A percentile compares a stretch with the other conserved stretches of the same genome.
Evolutionary conservation across 2,329 filamentous ascomycete genomes (phyloP).

Genomic region (Pseudonectria buxi): DNA sequence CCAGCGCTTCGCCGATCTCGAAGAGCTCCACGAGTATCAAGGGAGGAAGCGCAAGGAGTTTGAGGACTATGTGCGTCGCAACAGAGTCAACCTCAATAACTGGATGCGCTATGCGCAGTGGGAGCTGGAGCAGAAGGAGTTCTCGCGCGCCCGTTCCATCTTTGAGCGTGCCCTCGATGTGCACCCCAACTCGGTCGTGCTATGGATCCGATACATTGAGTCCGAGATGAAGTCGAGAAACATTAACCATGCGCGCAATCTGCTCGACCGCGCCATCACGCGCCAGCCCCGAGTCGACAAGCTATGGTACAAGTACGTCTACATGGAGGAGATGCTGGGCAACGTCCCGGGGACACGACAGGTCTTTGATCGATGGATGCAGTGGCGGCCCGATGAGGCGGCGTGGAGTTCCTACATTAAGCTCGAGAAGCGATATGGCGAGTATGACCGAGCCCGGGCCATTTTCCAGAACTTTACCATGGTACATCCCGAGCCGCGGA

Average conservation of each 20-base stretch:
- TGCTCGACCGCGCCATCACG: conserved; percentile 90
- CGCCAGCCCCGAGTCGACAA: conserved; percentile 89
- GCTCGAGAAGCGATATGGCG: conserved; percentile 88
- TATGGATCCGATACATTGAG: conserved; percentile 94
- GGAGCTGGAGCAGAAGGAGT: conserved; percentile 98
- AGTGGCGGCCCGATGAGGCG: conserved; percentile 93
- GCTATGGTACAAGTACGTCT: conserved; percentile 98
- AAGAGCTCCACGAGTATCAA: conserved; percentile 97
- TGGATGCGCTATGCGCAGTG: conserved; percentile 97
- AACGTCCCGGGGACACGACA: conserved; percentile 89
- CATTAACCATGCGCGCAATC: conserved; percentile 92
- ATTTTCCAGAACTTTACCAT: conserved; percentile 88
- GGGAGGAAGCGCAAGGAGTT: conserved; percentile 94
- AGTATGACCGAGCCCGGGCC: conserved; percentile 81
- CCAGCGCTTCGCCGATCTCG: conserved; percentile 89
- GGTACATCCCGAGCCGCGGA: conserved; percentile 87
- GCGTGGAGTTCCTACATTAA: conserved; percentile 97
- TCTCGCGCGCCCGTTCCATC: conserved; percentile 79
- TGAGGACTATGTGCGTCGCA: conserved; percentile 94
- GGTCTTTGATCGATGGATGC: conserved; percentile 97
- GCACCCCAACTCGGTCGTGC: conserved; percentile 73
- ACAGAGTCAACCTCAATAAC: conserved; percentile 94
- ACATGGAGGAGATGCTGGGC: conserved; percentile 96
- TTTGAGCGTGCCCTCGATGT: conserved; percentile 94
- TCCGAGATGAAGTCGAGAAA: conserved; percentile 89